A percentile compares a stretch with the other conserved stretches of the same genome.
Conservation (phyloP, 768 basidiomycete species). For the Cubamyces sp. region DNA sequence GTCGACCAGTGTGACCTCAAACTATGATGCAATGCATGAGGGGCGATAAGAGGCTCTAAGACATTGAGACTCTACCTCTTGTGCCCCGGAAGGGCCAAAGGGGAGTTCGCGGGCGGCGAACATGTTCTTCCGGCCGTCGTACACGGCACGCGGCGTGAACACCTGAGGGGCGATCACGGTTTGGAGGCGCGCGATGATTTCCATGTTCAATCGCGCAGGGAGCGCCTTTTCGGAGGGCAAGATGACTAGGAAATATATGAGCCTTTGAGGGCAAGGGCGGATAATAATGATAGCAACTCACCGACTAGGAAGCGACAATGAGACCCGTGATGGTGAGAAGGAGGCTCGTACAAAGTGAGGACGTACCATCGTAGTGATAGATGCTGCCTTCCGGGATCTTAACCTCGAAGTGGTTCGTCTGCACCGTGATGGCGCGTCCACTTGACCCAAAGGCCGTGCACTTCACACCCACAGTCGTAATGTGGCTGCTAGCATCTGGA, state of each 20-base stretch:
- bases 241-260: conserved; percentile 49
- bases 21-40: conserved; percentile 43
- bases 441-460: conserved; percentile 64
- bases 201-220: conserved; percentile 70
- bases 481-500: conserved; percentile 44
- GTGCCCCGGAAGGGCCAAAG: conserved; percentile 52
- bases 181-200: conserved; percentile 69
- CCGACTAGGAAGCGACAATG: conserved; percentile 20
- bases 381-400: conserved; percentile 65
- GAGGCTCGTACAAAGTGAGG: background rate
- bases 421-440: conserved; percentile 49
- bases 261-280: no score
- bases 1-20: conserved; percentile 58
- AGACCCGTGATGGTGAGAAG: background rate
- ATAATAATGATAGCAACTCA: conserved; percentile 5
- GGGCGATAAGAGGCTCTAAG: background rate
- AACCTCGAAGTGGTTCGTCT: conserved; percentile 67
- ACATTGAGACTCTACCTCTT: conserved; percentile 47
- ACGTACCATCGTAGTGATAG: conserved; percentile 79
- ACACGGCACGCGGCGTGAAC: conserved; percentile 75
- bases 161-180: conserved; percentile 56
- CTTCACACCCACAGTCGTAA: conserved; percentile 66
- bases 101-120: conserved; percentile 66
- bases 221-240: conserved; percentile 68
- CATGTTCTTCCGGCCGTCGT: conserved; percentile 81